These are phyloP conservation scores for Lagenidium sp. DNA, from an alignment of 352 stramenopile genomes.

Conservation along the genomic window DNA sequence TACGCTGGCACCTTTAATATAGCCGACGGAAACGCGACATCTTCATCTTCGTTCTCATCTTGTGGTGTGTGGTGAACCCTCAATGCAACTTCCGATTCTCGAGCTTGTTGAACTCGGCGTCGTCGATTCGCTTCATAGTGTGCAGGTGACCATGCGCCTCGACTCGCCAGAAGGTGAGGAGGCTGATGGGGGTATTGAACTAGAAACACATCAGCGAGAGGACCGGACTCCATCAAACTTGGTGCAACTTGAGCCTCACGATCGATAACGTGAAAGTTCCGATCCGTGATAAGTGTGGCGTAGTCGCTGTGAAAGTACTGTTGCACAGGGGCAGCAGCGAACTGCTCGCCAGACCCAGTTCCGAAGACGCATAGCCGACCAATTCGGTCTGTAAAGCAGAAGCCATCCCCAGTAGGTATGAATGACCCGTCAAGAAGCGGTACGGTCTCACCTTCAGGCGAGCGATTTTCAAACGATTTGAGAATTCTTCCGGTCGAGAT, in stretches of 20 bases:
- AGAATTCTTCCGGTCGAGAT: conserved; percentile 25
- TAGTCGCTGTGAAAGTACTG: conserved; percentile 90
- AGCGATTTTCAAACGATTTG: conserved; percentile 19
- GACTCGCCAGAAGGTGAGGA: conserved; percentile 39
- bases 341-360: conserved; percentile 26
- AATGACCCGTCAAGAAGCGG: conserved; percentile 35
- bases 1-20: conserved; percentile 11
- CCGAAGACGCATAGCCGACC: conserved; percentile 44
- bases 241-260: conserved; percentile 77
- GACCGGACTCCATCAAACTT: conserved; percentile 76
- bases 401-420: conserved; percentile 23
- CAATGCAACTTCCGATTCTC: conserved; percentile 58
- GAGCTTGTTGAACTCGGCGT: conserved; percentile 50
- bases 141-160: conserved; percentile 18
- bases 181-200: conserved; percentile 70
- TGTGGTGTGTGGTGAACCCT: conserved; percentile 39
- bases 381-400: conserved; percentile 43
- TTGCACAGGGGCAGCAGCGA: conserved; percentile 24
- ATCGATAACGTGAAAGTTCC: conserved; percentile 84
- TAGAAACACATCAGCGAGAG: conserved; percentile 65
- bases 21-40: conserved; percentile 39
- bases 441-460: conserved; percentile 24
- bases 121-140: conserved; percentile 58
- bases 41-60: conserved; percentile 28
- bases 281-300: conserved; percentile 79